These are phyloP conservation scores for Zygoascus hellenicus DNA, from an alignment of 1,139 yeast genomes.

Conservation along the genomic window DNA sequence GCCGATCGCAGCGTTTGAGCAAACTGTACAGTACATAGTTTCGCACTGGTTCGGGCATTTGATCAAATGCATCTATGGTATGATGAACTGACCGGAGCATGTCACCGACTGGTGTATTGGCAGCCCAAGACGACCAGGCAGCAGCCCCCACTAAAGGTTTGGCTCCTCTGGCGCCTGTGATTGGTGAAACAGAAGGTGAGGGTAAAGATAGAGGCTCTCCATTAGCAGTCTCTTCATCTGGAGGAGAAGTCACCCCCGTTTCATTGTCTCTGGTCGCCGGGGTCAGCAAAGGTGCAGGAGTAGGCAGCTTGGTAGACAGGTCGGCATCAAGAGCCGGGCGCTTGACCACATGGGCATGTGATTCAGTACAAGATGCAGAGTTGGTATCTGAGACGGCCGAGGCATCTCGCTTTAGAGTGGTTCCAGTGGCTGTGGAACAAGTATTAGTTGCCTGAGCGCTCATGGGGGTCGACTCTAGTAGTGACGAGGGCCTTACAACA, in stretches of 20 bases:
- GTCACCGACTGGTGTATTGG: not conserved
- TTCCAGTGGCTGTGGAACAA: not conserved
- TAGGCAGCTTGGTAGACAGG: no score
- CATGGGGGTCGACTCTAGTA: no score
- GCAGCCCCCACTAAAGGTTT: constrained; percentile 1
- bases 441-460: no score
- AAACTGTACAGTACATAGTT: constrained; percentile 49
- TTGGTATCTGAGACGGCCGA: no score
- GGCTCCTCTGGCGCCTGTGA: constrained; percentile 12
- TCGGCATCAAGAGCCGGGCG: no score
- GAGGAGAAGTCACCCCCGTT: no score
- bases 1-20: constrained; percentile 59
- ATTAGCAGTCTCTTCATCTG: no score
- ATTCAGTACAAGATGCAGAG: no score
- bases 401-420: not conserved
- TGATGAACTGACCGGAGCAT: constrained; percentile 20
- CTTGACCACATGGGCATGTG: no score
- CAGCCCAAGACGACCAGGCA: constrained; percentile 1
- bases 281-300: no score
- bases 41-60: constrained; percentile 32
- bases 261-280: no score
- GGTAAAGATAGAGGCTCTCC: constrained; percentile 21
- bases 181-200: constrained; percentile 30
- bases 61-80: constrained; percentile 32
- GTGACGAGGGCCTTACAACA: not conserved